Evolutionary conservation across 345 rosid species (phyloP).

Genomic region (Camelina hispida): DNA sequence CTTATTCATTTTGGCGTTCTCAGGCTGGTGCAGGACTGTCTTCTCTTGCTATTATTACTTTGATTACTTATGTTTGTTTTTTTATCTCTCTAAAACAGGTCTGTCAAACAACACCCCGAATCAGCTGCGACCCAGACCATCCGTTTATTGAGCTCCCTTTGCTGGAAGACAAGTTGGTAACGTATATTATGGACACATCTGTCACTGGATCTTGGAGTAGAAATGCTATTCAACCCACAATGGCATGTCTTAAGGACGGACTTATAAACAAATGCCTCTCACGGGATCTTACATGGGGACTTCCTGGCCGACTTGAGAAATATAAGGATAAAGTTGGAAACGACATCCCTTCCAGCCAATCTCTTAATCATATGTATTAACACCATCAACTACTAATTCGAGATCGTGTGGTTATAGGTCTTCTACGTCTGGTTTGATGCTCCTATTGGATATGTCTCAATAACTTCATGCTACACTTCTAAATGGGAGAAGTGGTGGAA

Average conservation of each 20-base stretch:
- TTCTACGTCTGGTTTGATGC: constrained; percentile 99
- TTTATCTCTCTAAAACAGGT: constrained; percentile 49
- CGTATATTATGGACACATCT: constrained; percentile 69
- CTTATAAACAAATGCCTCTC: constrained; percentile 84
- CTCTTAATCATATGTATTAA: background rate
- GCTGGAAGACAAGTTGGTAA: constrained; percentile 71
- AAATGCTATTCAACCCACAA: constrained; percentile 88
- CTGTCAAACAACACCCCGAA: constrained; percentile 65
- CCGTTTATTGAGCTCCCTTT: constrained; percentile 93
- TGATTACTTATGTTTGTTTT: constrained; percentile 18
- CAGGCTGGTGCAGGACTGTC: background rate
- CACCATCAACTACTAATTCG: constrained; percentile 12
- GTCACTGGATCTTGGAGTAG: constrained; percentile 92
- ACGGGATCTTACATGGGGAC: constrained; percentile 98
- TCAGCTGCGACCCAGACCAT: constrained; percentile 81
- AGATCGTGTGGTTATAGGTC: constrained; percentile 57
- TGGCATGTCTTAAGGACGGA: constrained; percentile 95
- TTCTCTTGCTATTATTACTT: background rate
- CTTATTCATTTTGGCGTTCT: background rate
- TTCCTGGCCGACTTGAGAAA: constrained; percentile 90
- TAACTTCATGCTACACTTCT: constrained; percentile 82
- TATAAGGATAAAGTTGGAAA: constrained; percentile 69
- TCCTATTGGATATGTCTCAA: constrained; percentile 93
- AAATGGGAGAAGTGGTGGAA: constrained; percentile 99
- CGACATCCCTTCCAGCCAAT: background rate